These are phyloP conservation scores for Rhinocladiella mackenziei DNA, from an alignment of 2,329 filamentous ascomycete genomes.

Conservation along the genomic window DNA sequence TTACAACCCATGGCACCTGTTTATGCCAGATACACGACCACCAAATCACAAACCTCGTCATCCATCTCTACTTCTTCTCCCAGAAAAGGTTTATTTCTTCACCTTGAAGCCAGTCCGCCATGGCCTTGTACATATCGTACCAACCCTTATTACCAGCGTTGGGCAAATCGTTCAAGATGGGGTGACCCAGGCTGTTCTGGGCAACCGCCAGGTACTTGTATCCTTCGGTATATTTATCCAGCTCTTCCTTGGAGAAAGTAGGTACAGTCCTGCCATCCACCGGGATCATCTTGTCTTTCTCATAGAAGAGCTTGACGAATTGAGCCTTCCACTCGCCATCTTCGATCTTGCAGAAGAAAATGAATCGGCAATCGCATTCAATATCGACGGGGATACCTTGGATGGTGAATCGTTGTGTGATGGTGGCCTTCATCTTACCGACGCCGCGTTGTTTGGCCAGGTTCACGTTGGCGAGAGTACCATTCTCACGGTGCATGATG, in stretches of 20 bases:
- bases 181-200: constrained; percentile 44
- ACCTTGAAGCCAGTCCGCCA: constrained; percentile 42
- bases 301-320: constrained; percentile 50
- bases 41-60: background rate
- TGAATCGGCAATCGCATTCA: constrained; percentile 51
- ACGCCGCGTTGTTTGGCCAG: constrained; percentile 41
- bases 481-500: constrained; percentile 56
- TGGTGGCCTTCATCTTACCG: constrained; percentile 54
- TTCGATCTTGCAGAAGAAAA: constrained; percentile 44
- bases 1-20: too few species aligned
- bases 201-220: constrained; percentile 49
- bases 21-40: background rate
- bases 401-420: constrained; percentile 48
- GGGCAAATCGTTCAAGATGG: constrained; percentile 41
- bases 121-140: constrained; percentile 45
- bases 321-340: constrained; percentile 42
- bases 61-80: constrained; percentile 5
- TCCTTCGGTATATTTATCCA: constrained; percentile 43
- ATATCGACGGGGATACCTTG: constrained; percentile 44
- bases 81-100: constrained; percentile 27
- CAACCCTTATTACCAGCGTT: constrained; percentile 38
- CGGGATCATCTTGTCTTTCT: constrained; percentile 51
- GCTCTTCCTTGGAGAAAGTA: constrained; percentile 37
- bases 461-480: constrained; percentile 47
- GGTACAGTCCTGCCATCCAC: constrained; percentile 43